These are phyloP conservation scores for Mycogone perniciosa DNA, from an alignment of 2,329 filamentous ascomycete genomes.

Conservation along the genomic window DNA sequence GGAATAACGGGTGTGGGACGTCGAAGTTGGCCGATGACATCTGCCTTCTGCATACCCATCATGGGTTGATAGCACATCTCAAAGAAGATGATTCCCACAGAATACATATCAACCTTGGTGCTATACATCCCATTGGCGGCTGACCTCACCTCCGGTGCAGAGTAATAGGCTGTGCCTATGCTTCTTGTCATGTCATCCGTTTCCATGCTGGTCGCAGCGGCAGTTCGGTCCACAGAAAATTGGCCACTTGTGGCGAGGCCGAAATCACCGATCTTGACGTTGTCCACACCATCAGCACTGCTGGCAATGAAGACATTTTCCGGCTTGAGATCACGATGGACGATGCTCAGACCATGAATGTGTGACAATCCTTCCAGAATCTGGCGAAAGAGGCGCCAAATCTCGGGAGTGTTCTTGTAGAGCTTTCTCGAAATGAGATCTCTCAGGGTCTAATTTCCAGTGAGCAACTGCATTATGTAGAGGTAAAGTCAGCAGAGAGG, in stretches of 20 bases:
- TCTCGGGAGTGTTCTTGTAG: constrained; percentile 65
- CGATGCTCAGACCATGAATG: constrained; percentile 85
- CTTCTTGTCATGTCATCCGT: constrained; percentile 62
- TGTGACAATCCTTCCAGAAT: constrained; percentile 84
- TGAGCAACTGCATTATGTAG: not conserved
- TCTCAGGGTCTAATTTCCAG: constrained; percentile 57
- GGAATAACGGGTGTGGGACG: constrained; percentile 64
- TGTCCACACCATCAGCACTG: constrained; percentile 66
- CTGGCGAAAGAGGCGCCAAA: constrained; percentile 87
- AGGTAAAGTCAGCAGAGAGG: not conserved
- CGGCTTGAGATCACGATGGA: constrained; percentile 92
- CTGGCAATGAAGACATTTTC: constrained; percentile 88
- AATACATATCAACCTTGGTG: constrained; percentile 97
- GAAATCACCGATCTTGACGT: constrained; percentile 95
- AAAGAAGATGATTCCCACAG: constrained; percentile 93
- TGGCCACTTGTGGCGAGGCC: constrained; percentile 88
- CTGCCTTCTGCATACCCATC: constrained; percentile 59
- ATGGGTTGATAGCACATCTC: constrained; percentile 81
- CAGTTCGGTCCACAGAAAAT: constrained; percentile 53
- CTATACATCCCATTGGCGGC: constrained; percentile 72
- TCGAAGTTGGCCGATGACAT: constrained; percentile 61
- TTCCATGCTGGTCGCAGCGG: constrained; percentile 36
- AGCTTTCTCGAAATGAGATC: constrained; percentile 77
- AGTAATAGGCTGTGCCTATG: constrained; percentile 78
- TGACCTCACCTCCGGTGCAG: constrained; percentile 84